A percentile compares a stretch with the other conserved stretches of the same genome.
These are phyloP conservation scores for Allantophomopsis lycopodina DNA, from an alignment of 2,329 filamentous ascomycete genomes.

Conservation along the genomic window DNA sequence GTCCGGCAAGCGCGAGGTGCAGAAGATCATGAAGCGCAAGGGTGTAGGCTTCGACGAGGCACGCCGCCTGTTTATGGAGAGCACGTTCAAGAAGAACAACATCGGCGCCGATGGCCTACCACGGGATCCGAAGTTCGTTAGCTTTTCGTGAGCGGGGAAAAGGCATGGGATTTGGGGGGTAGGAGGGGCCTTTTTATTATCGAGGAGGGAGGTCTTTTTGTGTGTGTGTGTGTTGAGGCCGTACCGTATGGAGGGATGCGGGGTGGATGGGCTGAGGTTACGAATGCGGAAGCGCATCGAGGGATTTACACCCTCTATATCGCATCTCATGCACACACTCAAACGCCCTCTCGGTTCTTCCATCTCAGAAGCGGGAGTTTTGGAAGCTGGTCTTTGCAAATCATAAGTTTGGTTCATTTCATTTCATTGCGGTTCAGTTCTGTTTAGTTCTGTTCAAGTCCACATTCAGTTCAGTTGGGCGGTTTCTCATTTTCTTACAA, in stretches of 20 bases:
- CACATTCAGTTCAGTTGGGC: too few species aligned
- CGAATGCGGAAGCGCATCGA: too few species aligned
- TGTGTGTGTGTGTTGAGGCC: not conserved
- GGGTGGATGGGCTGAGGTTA: too few species aligned
- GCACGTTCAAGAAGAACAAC: slow-evolving; percentile 71
- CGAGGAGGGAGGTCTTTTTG: not conserved
- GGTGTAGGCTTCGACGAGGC: slow-evolving; percentile 85
- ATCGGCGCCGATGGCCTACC: slow-evolving; percentile 83
- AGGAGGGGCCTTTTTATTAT: not conserved
- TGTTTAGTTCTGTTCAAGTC: too few species aligned
- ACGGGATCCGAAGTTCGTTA: slow-evolving; percentile 88
- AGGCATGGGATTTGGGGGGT: not conserved
- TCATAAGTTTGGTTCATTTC: too few species aligned
- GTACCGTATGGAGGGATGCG: not conserved
- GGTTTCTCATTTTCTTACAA: too few species aligned
- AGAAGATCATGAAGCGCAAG: slow-evolving; percentile 79
- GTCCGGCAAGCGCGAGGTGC: slow-evolving; percentile 65
- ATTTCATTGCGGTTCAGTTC: too few species aligned
- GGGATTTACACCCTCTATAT: too few species aligned
- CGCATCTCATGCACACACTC: too few species aligned
- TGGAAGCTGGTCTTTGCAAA: too few species aligned
- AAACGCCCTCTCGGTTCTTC: too few species aligned
- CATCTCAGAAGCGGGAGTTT: too few species aligned
- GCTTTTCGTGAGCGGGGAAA: slow-evolving; percentile 55
- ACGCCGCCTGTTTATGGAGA: slow-evolving; percentile 72